Base-by-base conservation (phyloP, 1,139 yeast genomes). In the Wickerhamomyces sp. region DNA sequence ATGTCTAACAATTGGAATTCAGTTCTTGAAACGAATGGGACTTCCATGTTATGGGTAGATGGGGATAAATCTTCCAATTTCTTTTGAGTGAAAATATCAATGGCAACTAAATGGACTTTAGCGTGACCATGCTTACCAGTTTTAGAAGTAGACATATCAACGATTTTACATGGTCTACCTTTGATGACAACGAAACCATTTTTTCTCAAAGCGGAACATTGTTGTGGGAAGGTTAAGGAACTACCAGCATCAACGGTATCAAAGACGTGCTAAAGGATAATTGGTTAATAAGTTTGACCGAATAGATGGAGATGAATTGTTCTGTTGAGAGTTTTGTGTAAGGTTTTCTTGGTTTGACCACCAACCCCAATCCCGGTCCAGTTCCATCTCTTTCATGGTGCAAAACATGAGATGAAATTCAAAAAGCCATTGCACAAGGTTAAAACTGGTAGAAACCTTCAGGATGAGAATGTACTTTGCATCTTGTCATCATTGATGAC, bases 91-190 rank as follows among this genome's bases (percentile, higher is more conserved):
- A 93, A 93, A 73, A 93, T 91, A 74, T 93, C 99, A 66, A 86
- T 84, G 72, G 98, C 98, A 61, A 93, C 97, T 79, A 93, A 84
- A 78, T 93, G 98, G 75, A 93, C 99, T 84, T 93, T 93, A 73
- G 99, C 99, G 93, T 93, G 99, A 78, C 99, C 99, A 86, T 93
- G 99, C 97, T 93, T 93, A 79, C 99, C 99, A 65, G 99, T 93
- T 87, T 93, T 93, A 69, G 99, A 93, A 69, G 99, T 93, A 58
- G 99, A 93, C 99, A 93, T 93, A 75, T 93, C 99, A 66, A 93
- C 94, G 75, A 93, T 93, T 86, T 93, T 93, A 84, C 99, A 93
- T 73, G 99, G 99, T 84, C 99, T 94, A 69, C 89, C 81, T 82
- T 94, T 94, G 79, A 93, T 93, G 66, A 84, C 95, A 71, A 93